These are phyloP conservation scores for Cytospora mali DNA, from an alignment of 2,329 filamentous ascomycete genomes.

Conservation along the genomic window DNA sequence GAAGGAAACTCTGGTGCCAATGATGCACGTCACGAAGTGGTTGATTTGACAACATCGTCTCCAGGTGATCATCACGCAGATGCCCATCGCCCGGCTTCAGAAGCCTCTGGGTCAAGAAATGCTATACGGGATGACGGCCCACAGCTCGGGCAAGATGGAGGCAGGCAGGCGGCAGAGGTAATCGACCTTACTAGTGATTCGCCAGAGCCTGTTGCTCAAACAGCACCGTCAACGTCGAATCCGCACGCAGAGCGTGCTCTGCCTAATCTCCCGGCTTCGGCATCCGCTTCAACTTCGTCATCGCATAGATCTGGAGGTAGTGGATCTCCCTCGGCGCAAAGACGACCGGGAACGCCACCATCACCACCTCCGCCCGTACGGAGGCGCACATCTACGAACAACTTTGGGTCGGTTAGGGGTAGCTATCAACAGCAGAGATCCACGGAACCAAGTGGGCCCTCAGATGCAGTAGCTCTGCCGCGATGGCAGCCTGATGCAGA, in stretches of 20 bases:
- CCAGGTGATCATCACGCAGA: background rate
- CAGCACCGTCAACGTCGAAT: conserved; percentile 8
- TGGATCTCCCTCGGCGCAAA: conserved; percentile 16
- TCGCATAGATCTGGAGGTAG: conserved; percentile 9
- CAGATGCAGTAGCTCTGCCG: conserved; percentile 64
- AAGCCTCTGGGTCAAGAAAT: background rate
- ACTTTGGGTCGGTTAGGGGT: conserved; percentile 4
- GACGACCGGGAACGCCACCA: conserved; percentile 26
- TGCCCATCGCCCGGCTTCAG: background rate
- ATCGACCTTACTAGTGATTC: conserved; percentile 27
- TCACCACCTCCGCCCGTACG: conserved; percentile 25
- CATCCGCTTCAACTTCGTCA: conserved; percentile 1
- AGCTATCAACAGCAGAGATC: conserved; percentile 14
- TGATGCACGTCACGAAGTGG: conserved; percentile 7
- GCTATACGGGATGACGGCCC: background rate
- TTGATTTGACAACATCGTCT: conserved; percentile 22
- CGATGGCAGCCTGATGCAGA: conserved; percentile 89
- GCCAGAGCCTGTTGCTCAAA: background rate
- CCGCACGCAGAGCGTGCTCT: conserved; percentile 24
- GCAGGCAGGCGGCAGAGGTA: conserved; percentile 16
- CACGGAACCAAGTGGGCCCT: conserved; percentile 23
- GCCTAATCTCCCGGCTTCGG: conserved; percentile 15
- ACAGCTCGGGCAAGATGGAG: background rate
- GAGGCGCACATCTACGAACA: conserved; percentile 25
- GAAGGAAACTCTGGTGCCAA: conserved; percentile 1